Percentiles rank a stretch among this genome's conserved stretches.
phyloP scores from a whole-genome alignment of 176 grass and related monocot species.

The Ensete glaucum region DNA sequence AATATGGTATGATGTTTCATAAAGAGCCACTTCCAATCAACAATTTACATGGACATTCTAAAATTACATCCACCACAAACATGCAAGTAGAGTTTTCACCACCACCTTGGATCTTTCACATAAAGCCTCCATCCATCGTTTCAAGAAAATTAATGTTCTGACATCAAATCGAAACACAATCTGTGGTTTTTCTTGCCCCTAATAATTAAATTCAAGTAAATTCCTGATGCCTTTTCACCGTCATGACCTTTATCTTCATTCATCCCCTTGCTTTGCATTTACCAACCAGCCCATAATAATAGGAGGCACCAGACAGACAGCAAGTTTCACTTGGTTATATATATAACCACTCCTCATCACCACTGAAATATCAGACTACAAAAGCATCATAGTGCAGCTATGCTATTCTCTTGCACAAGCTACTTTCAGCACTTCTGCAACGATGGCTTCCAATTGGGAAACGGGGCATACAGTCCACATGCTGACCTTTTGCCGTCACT shows the following conservation, averaged over 20 bases:
- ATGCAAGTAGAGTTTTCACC: background rate
- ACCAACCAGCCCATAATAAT: constrained; percentile 1
- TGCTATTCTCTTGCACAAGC: background rate
- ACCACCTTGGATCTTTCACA: background rate
- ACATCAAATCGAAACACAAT: background rate
- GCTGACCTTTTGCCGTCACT: constrained; percentile 6
- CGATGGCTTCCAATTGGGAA: background rate
- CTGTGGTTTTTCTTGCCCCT: background rate
- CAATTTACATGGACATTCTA: no score
- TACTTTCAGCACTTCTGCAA: constrained; percentile 5
- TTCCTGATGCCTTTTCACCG: background rate
- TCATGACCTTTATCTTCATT: background rate
- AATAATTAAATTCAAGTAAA: background rate
- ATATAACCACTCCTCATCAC: background rate
- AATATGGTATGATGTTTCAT: no score
- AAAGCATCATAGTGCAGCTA: background rate
- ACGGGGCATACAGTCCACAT: background rate
- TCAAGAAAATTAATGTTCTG: background rate
- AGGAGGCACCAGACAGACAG: background rate
- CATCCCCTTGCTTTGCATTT: background rate
- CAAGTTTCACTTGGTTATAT: background rate
- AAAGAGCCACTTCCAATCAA: no score
- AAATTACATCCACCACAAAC: no score
- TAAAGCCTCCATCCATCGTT: background rate
- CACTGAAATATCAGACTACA: background rate